phyloP scores from a whole-genome alignment of 78 protist species.

The Dictyostelium firmibasis region DNA sequence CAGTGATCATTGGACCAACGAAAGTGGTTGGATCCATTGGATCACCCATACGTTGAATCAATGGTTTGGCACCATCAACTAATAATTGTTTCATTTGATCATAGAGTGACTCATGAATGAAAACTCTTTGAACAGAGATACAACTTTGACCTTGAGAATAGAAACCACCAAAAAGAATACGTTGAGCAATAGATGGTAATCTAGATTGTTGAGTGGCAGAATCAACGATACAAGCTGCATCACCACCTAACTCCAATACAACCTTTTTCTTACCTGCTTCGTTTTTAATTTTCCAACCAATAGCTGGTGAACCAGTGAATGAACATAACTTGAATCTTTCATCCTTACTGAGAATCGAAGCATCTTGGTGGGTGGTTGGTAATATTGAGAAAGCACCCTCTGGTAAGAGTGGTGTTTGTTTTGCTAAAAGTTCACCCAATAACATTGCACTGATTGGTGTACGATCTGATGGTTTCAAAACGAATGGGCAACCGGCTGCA shows the following conservation, averaged over 20 bases:
- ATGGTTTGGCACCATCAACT: background rate
- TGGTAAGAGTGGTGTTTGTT: conserved; percentile 28
- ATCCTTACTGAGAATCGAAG: conserved; percentile 37
- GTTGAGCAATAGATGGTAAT: conserved; percentile 45
- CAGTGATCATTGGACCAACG: conserved; percentile 88
- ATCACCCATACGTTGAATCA: conserved; percentile 71
- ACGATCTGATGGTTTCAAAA: conserved; percentile 84
- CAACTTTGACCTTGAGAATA: conserved; percentile 89
- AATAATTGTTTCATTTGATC: conserved; percentile 36
- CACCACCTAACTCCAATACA: conserved; percentile 88
- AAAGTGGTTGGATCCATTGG: conserved; percentile 84
- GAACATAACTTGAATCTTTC: conserved; percentile 80
- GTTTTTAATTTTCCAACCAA: conserved; percentile 84
- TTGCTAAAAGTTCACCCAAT: conserved; percentile 80
- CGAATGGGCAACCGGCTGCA: conserved; percentile 87
- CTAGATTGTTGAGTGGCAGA: conserved; percentile 1
- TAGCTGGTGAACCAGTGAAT: conserved; percentile 81
- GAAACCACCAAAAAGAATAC: conserved; percentile 86
- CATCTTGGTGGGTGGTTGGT: conserved; percentile 73
- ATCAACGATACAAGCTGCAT: conserved; percentile 89
- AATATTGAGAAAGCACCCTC: conserved; percentile 84
- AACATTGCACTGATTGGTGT: conserved; percentile 84
- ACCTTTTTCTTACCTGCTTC: conserved; percentile 82
- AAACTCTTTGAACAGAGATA: conserved; percentile 85
- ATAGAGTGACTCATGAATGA: conserved; percentile 79